A percentile compares a stretch with the other conserved stretches of the same genome.
These are phyloP conservation scores for Raphanus raphanistrum DNA, from an alignment of 345 rosid species.

Conservation along the genomic window DNA sequence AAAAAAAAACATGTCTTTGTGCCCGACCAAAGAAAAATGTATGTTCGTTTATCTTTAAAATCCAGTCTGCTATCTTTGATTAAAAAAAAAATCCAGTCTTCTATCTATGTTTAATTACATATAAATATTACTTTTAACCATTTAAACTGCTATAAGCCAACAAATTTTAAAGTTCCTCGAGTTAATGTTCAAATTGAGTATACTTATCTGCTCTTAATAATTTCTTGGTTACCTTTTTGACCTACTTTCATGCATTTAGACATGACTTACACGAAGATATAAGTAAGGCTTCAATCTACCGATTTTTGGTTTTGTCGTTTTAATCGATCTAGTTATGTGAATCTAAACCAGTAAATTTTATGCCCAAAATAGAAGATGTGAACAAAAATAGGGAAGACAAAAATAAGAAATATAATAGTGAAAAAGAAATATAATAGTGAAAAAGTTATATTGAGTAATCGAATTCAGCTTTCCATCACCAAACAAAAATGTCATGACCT, in stretches of 20 bases:
- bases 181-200: background rate
- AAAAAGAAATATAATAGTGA: background rate
- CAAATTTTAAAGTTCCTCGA: background rate
- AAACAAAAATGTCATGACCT: background rate
- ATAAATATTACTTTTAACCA: background rate
- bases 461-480: too few relatives aligned
- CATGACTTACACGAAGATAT: background rate
- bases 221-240: background rate
- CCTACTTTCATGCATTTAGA: background rate
- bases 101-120: background rate
- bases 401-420: background rate
- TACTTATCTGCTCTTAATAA: background rate
- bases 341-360: background rate
- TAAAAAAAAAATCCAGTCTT: background rate
- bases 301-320: background rate
- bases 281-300: background rate
- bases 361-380: background rate
- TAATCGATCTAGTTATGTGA: background rate
- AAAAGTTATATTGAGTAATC: background rate
- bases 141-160: background rate
- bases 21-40: background rate
- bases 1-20: background rate
- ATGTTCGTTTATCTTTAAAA: background rate
- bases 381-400: background rate
- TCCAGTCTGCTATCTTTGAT: background rate